These are phyloP conservation scores for Pestalotiopsis sp. DNA, from an alignment of 2,329 filamentous ascomycete genomes.

Conservation along the genomic window DNA sequence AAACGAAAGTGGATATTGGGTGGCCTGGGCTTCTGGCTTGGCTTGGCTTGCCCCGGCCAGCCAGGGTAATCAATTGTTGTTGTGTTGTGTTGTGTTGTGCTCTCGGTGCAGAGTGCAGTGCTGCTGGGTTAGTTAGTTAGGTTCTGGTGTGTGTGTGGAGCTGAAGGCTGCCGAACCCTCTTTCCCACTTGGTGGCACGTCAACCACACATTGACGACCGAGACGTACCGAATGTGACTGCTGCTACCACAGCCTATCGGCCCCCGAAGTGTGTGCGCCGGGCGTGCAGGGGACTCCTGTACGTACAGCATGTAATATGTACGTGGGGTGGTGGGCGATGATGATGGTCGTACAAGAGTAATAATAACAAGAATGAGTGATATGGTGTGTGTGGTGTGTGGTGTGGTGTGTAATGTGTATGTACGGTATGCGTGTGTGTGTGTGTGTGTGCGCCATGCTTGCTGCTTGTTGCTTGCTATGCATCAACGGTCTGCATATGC, in stretches of 20 bases:
- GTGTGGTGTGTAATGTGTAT: background rate
- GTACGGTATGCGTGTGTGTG: background rate
- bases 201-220: conserved; percentile 13
- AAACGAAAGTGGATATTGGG: background rate
- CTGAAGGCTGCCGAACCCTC: conserved; percentile 12
- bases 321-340: background rate
- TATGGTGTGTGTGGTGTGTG: background rate
- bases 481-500: conserved; percentile 35
- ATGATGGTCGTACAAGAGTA: background rate
- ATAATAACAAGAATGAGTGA: background rate
- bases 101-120: background rate
- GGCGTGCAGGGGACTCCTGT: background rate
- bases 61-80: background rate
- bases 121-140: background rate
- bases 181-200: conserved; percentile 25
- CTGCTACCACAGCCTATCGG: background rate
- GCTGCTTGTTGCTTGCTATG: conserved; percentile 11
- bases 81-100: background rate
- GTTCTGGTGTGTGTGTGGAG: conserved; percentile 12
- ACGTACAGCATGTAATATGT: background rate
- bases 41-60: background rate
- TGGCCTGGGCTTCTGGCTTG: background rate
- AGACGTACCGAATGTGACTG: conserved; percentile 19
- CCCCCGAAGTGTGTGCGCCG: background rate
- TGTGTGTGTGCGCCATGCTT: background rate